phyloP scores from a whole-genome alignment of 345 rosid species.

The Lenwebbia sp. region DNA sequence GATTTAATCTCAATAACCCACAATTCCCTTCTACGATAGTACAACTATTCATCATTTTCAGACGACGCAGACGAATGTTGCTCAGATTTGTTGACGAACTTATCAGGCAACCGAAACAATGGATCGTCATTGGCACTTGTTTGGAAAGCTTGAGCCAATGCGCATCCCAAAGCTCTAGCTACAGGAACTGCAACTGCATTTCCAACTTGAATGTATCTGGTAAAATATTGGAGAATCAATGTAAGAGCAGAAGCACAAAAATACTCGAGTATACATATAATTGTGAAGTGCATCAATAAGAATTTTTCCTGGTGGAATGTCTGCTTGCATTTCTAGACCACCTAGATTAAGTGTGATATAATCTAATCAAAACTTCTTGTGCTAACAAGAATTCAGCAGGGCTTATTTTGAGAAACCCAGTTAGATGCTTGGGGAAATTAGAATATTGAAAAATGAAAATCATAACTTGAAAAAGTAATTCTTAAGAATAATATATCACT shows the following conservation, averaged over 20 bases:
- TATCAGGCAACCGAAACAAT: constrained; percentile 17
- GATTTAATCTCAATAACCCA: not conserved
- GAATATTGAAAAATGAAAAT: too few species aligned
- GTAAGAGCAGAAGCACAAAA: not conserved
- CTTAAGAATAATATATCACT: too few species aligned
- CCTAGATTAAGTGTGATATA: too few species aligned
- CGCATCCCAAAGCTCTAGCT: constrained; percentile 52
- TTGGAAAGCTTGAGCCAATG: constrained; percentile 30
- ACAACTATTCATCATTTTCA: constrained; percentile 7
- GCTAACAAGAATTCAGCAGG: too few species aligned
- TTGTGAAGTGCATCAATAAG: not conserved
- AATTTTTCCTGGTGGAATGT: not conserved
- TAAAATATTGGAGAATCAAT: not conserved
- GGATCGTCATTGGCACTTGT: constrained; percentile 16
- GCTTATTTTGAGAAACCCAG: too few species aligned
- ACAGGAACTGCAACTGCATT: constrained; percentile 75
- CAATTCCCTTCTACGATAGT: not conserved
- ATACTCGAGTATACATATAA: not conserved
- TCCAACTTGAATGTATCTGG: constrained; percentile 63
- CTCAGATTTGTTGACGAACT: constrained; percentile 10
- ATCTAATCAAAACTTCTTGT: too few species aligned
- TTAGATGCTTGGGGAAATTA: too few species aligned
- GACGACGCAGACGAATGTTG: constrained; percentile 10
- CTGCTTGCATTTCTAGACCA: too few species aligned
- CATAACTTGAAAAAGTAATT: too few species aligned